Evolutionary conservation across 257 asterid genomes (phyloP).

Genomic region (Ocimum tenuiflorum): DNA sequence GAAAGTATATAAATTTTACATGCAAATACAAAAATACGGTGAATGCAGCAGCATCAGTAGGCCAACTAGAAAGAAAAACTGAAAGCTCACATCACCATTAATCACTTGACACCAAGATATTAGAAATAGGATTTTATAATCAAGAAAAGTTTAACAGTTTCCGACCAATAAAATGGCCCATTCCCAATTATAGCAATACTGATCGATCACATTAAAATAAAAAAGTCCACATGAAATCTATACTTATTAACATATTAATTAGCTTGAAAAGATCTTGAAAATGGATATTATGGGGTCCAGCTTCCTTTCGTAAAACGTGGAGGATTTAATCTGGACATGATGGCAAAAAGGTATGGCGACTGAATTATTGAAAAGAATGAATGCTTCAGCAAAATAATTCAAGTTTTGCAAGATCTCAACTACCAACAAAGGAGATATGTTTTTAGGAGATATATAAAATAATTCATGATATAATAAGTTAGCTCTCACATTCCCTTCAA

Average conservation of each 20-base stretch:
- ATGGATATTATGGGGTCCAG: slow-evolving; percentile 33
- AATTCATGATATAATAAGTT: not conserved
- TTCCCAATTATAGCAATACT: slow-evolving; percentile 10
- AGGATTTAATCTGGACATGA: slow-evolving; percentile 31
- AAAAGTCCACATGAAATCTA: too few species aligned
- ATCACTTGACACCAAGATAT: not conserved
- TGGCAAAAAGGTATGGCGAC: slow-evolving; percentile 22
- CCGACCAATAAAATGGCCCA: slow-evolving; percentile 11
- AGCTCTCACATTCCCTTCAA: slow-evolving; percentile 17
- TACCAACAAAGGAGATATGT: slow-evolving; percentile 13
- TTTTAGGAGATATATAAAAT: not conserved
- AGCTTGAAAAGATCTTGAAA: not conserved
- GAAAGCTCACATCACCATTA: slow-evolving; percentile 14
- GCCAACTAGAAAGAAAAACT: too few species aligned
- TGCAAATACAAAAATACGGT: too few species aligned
- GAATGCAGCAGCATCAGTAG: too few species aligned
- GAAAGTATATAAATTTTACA: too few species aligned
- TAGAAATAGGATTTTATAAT: not conserved
- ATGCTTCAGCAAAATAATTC: slow-evolving; percentile 14
- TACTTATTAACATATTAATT: not conserved
- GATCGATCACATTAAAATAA: too few species aligned
- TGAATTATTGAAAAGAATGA: slow-evolving; percentile 5
- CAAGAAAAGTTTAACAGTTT: not conserved
- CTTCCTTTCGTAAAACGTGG: slow-evolving; percentile 34
- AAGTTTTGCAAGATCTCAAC: slow-evolving; percentile 24